Base-by-base conservation (phyloP, 2,329 filamentous ascomycete genomes). In the Teratosphaeria nubilosa region DNA sequence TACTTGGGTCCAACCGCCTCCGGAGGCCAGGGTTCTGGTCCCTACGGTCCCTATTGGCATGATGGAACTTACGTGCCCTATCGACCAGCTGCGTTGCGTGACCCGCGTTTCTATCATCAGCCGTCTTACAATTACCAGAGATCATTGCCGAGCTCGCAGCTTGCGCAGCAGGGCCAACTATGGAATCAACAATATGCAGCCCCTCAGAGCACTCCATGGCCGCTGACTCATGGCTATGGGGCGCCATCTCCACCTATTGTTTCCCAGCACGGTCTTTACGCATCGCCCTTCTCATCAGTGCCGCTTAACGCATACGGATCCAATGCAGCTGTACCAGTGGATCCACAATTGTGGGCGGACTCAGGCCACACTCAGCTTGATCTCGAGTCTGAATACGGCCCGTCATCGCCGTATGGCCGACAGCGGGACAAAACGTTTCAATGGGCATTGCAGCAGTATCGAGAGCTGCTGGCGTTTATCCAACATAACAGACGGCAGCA, bases 21-120 rank as follows among this genome's bases (percentile, higher is more conserved):
- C 1, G 81, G 81, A 56, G 78, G 79, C 31, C 76, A 78, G 57
- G 80, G 79, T 52, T 74, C 77, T 31, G 80, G 80, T 9, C 76
- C 79, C 5, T 85, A 82, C 69, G 82, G 82, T 0, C 82, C 82
- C 30, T 85, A 85, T 66, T 85, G 82, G 81, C 81, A 82, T 22
- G 80, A 85, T 74, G 82, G 82, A n/a, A 81, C 77, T 9, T 83
- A 78, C 63, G 79, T 81, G 41, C 80, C 82, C 13, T 85, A 85
- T 68, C 76, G 81, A 59, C 82, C 82, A 13, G 80, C 82, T 37
- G 80, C 81, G 5, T 72, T 82, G 59, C 76, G 80, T 59, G 81
- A 84, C 68, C 75, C 79, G 52, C 76, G 79, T 22, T 79, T 70
- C 60, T 73, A 68, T 62, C 68, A 65, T 48, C 64, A 66, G 57